Base-by-base conservation (phyloP, 371 early-diverging fungal species). In the Thermomucor indicae-seudaticae region DNA sequence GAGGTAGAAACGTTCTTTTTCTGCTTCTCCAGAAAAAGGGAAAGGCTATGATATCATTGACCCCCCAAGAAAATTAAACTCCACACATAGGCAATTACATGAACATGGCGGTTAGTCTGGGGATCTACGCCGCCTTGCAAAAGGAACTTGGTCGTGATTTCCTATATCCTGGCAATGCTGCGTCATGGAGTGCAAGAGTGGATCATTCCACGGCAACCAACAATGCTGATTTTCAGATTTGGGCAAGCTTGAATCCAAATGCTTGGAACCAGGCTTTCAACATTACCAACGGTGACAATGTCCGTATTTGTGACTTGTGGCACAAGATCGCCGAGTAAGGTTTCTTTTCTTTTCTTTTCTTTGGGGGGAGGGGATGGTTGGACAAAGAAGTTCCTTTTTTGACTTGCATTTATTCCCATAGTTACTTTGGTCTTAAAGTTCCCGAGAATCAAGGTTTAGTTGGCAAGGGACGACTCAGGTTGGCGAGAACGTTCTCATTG, bases 321-420 rank as follows among this genome's bases (percentile, higher is more conserved):
- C 46, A 25, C 30, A 42, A 47, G 25, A 45, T 57, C 24, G 51
- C 51, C 30, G 47, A 57, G 57, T 57, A 50, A 44, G 57, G 14
- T 2, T 25, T 4, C 22, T 10, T n/a, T n/a, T n/a, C n/a, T n/a
- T n/a, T n/a, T n/a, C n/a, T n/a, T n/a, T n/a, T n/a, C n/a, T n/a
- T n/a, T n/a, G n/a, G n/a, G n/a, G n/a, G n/a, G n/a, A n/a, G n/a
- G n/a, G n/a, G n/a, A n/a, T n/a, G n/a, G n/a, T n/a, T n/a, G n/a
- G n/a, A n/a, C n/a, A n/a, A n/a, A n/a, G n/a, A n/a, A 34, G 14
- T 34, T 3, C 12, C 7, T 10, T 14, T 17, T n/a, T 8, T 19
- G 23, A 32, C 7, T 28, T 1, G 25, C 5, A 14, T 22, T 17
- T 28, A 22, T 46, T 23, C 16, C 6, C 22, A 27, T 47, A 51